Evolutionary conservation across 2,329 filamentous ascomycete genomes (phyloP).

Genomic region (Neonectria faginata): DNA sequence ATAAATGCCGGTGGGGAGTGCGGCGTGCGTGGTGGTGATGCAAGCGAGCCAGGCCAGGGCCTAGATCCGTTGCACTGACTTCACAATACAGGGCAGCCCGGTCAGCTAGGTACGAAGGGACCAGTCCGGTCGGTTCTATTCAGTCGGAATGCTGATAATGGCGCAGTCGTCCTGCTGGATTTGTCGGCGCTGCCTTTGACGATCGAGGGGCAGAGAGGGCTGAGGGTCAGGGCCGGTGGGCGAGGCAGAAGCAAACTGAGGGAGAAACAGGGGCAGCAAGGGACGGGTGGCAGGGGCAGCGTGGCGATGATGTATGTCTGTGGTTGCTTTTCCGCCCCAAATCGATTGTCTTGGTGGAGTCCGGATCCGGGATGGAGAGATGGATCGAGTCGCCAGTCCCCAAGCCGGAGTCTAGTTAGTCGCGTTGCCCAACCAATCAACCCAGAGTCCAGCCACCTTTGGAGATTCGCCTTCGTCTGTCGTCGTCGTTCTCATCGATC

Average conservation of each 20-base stretch:
- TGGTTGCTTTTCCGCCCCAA: slow-evolving; percentile 49
- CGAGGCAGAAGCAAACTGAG: slow-evolving; percentile 33
- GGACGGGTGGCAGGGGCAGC: slow-evolving; percentile 46
- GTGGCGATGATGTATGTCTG: slow-evolving; percentile 51
- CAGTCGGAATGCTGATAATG: slow-evolving; percentile 12
- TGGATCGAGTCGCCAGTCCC: slow-evolving; percentile 42
- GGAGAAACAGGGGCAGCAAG: slow-evolving; percentile 43
- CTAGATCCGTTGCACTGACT: slow-evolving; percentile 46
- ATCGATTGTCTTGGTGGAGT: slow-evolving; percentile 49
- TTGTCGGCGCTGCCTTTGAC: slow-evolving; percentile 8
- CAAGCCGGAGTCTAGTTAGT: slow-evolving; percentile 44
- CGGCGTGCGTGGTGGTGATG: slow-evolving; percentile 47
- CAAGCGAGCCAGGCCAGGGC: slow-evolving; percentile 47
- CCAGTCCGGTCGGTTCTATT: background rate
- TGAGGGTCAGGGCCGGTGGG: slow-evolving; percentile 15
- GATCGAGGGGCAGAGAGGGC: slow-evolving; percentile 14
- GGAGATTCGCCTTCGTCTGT: slow-evolving; percentile 32
- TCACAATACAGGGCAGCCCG: slow-evolving; percentile 26
- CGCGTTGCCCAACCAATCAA: slow-evolving; percentile 43
- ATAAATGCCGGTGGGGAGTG: slow-evolving; percentile 46
- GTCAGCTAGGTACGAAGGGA: background rate
- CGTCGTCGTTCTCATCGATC: slow-evolving; percentile 41
- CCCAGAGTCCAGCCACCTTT: slow-evolving; percentile 42
- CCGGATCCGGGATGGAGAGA: slow-evolving; percentile 51
- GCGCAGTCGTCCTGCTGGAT: slow-evolving; percentile 8